Percentiles rank a stretch among this genome's conserved stretches.
phyloP scores from a whole-genome alignment of 495 filamentous ascomycete species.

The Parachaetomium inaequale region DNA sequence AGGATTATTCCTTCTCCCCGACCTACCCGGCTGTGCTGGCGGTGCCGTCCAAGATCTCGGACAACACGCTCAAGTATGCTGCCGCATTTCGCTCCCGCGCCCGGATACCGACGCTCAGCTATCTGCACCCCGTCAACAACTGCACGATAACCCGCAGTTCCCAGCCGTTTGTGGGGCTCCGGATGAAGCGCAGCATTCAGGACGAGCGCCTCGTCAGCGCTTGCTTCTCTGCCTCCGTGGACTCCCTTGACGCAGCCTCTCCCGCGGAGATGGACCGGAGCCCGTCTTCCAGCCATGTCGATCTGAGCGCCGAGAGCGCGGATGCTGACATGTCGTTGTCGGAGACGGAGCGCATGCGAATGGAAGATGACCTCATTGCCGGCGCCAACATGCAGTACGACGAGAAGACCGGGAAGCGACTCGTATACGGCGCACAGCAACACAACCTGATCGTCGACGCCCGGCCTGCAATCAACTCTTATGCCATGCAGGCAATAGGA shows the following conservation, averaged over 20 bases:
- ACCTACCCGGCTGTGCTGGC: constrained; percentile 89
- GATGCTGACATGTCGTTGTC: constrained; percentile 42
- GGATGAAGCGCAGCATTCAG: constrained; percentile 86
- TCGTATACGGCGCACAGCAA: constrained; percentile 89
- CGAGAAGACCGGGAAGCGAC: constrained; percentile 46
- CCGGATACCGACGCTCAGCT: constrained; percentile 83
- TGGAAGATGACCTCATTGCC: constrained; percentile 69
- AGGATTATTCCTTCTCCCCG: constrained; percentile 80
- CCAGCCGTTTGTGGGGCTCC: constrained; percentile 84
- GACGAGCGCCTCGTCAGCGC: constrained; percentile 91
- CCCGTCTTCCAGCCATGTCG: constrained; percentile 58
- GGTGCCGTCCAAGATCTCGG: constrained; percentile 84
- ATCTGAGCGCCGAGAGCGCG: constrained; percentile 41
- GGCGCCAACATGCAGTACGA: constrained; percentile 44
- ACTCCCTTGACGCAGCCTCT: constrained; percentile 33
- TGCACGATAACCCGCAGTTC: constrained; percentile 95
- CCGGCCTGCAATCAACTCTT: constrained; percentile 89
- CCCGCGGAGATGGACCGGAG: constrained; percentile 43
- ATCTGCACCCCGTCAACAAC: constrained; percentile 94
- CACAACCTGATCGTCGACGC: constrained; percentile 96
- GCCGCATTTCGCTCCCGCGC: constrained; percentile 80
- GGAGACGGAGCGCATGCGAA: constrained; percentile 59
- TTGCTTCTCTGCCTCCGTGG: constrained; percentile 78
- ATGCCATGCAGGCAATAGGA: constrained; percentile 92
- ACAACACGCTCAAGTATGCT: constrained; percentile 94